Percentiles rank a stretch among this genome's conserved stretches.
These are phyloP conservation scores for Kurtzmaniella quercitrusa DNA, from an alignment of 1,139 yeast species.

Conservation along the genomic window DNA sequence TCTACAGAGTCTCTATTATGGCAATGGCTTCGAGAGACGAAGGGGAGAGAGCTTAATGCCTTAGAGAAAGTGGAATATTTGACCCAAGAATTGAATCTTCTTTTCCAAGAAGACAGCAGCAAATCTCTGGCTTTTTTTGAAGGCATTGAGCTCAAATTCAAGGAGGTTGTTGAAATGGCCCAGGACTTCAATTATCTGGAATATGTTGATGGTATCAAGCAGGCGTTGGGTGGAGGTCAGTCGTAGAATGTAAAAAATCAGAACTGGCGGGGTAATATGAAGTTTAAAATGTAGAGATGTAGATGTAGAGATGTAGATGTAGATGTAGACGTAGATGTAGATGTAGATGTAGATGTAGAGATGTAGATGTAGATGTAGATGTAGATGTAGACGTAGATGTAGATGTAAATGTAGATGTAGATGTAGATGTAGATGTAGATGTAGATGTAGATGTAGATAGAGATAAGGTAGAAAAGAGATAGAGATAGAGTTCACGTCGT, in stretches of 20 bases:
- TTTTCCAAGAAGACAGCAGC: conserved; percentile 9
- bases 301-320: neutral
- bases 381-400: too few relatives aligned
- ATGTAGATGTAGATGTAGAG: too few relatives aligned
- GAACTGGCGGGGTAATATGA: neutral
- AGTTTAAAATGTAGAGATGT: neutral
- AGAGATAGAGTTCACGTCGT: too few relatives aligned
- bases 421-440: neutral
- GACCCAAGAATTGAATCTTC: conserved; percentile 16
- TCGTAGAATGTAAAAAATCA: conserved; percentile 2
- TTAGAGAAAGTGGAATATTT: conserved; percentile 22
- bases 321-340: neutral
- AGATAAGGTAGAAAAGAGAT: neutral
- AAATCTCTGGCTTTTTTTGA: conserved; percentile 5
- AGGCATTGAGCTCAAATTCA: conserved; percentile 9
- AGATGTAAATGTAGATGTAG: neutral
- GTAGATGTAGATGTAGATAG: neutral
- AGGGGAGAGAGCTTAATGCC: conserved; percentile 17
- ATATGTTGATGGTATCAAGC: conserved; percentile 12
- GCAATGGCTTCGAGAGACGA: conserved; percentile 19
- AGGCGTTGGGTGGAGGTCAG: conserved; percentile 10
- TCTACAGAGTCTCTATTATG: conserved; percentile 14
- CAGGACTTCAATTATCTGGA: conserved; percentile 14
- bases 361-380: too few relatives aligned
- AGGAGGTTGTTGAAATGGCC: conserved; percentile 14